A percentile compares a stretch with the other conserved stretches of the same genome.
phyloP scores from a whole-genome alignment of 441 rosid species.

The Erodium chrysanthum region DNA sequence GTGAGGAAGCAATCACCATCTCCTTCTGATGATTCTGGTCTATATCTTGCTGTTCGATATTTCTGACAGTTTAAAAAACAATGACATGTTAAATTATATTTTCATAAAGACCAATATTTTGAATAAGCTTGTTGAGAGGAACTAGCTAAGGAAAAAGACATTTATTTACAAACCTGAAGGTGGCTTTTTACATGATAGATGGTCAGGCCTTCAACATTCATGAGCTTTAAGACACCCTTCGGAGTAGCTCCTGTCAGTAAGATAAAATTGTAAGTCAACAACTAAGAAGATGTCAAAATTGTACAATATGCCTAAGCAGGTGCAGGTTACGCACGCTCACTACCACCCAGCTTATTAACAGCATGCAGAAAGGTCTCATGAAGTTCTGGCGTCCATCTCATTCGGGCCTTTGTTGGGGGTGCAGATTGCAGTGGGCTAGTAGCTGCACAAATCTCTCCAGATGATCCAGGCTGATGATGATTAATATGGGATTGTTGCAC shows the following conservation, averaged over 20 bases:
- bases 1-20: constrained; percentile 12
- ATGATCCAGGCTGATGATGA: constrained; percentile 31
- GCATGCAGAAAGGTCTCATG: constrained; percentile 88
- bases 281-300: background rate
- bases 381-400: constrained; percentile 95
- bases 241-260: no score
- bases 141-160: constrained; percentile 2
- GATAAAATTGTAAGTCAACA: constrained; percentile 21
- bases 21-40: constrained; percentile 67
- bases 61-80: constrained; percentile 32
- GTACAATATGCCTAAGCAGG: no score
- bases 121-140: constrained; percentile 3
- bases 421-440: constrained; percentile 30
- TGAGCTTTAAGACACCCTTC: constrained; percentile 69
- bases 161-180: constrained; percentile 46
- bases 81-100: no score
- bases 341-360: constrained; percentile 75
- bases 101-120: background rate
- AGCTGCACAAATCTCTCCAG: constrained; percentile 27
- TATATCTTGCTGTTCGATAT: constrained; percentile 81
- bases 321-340: constrained; percentile 52
- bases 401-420: constrained; percentile 46
- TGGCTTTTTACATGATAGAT: constrained; percentile 96
- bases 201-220: constrained; percentile 61
- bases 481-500: constrained; percentile 29